phyloP scores from a whole-genome alignment of 805 yeast species.

The Ogataea paraovalis region DNA sequence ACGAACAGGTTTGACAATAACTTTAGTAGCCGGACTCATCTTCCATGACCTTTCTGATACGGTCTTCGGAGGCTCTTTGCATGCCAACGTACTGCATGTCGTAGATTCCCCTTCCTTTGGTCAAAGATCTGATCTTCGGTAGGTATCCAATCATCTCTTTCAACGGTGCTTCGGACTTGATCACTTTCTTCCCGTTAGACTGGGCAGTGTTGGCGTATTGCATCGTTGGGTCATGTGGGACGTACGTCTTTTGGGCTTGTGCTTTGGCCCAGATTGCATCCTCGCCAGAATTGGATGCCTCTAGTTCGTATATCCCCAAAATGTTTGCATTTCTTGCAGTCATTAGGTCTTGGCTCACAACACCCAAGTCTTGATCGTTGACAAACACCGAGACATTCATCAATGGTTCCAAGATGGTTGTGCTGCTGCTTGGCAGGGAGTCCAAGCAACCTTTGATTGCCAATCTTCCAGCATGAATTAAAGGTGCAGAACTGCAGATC shows the following conservation, averaged over 20 bases:
- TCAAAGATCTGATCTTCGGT: conserved; percentile 69
- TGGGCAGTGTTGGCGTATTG: conserved; percentile 26
- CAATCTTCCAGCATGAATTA: conserved; percentile 44
- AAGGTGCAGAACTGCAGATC: conserved; percentile 31
- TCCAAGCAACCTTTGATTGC: conserved; percentile 39
- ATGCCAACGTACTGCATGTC: conserved; percentile 75
- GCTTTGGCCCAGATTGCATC: conserved; percentile 44
- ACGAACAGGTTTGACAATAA: not conserved
- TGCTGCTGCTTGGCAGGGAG: conserved; percentile 26
- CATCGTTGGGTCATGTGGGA: conserved; percentile 76
- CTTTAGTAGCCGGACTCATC: not conserved
- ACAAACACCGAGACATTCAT: conserved; percentile 73
- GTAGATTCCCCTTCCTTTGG: conserved; percentile 86
- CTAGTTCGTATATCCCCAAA: conserved; percentile 64
- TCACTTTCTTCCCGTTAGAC: conserved; percentile 42
- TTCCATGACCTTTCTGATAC: conserved; percentile 36
- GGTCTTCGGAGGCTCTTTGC: conserved; percentile 57
- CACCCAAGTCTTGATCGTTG: conserved; percentile 71
- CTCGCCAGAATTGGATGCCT: conserved; percentile 26
- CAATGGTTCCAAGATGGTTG: conserved; percentile 76
- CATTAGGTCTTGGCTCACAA: conserved; percentile 79
- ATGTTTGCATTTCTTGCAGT: conserved; percentile 75
- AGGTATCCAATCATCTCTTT: conserved; percentile 89
- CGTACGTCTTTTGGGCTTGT: conserved; percentile 58
- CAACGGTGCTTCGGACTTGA: conserved; percentile 81